Base-by-base conservation (phyloP, 163 green algal genomes). In the Scenedesmus sp. region DNA sequence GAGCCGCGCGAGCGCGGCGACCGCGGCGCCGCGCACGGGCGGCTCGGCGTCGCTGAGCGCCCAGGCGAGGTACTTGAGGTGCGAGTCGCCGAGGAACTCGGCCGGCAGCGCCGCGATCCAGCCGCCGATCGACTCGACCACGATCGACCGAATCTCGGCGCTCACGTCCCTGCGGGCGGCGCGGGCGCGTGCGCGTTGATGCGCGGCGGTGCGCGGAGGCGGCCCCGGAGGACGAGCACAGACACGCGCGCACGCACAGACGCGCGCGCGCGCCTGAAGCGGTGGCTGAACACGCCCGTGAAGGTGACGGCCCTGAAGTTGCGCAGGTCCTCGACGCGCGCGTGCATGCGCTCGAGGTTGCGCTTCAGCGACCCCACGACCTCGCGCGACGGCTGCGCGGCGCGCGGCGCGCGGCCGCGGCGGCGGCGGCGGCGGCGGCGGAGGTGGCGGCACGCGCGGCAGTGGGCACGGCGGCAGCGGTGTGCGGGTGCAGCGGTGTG, bases 1-100 rank as follows among this genome's bases (percentile, higher is more conserved):
- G 13, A 79, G 77, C 47, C 54, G 24, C 1, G 22, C 47, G 22
- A 83, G 28, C 14, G 66, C 60, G 33, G 29, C 29, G 22, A 84
- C 28, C 28, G 69, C 78, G 6, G 42, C 29, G 31, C 18, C 2
- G 9, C 69, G 60, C 39, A 80, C 69, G 18, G 60, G 31, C 0
- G 62, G 26, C 28, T 22, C 31, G 85, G 91, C 91, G 89, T 99
- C 95, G 29, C 89, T 94, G n/a, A 98, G 85, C 13, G 91, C 90
- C 95, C 95, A 99, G 18, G 91, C 95, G 44, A 98, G 71, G 89
- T 99, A 99, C 87, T 98, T 98, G 70, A 98, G 89, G 88, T 97
- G 96, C 0, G 79, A 24, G 71, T 97, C 91, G 24, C 87, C 82
- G 48, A 98, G 84, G 66, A 94, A 97, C 45, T 88, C 71, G 7